A percentile compares a stretch with the other conserved stretches of the same genome.
Conservation (phyloP, 2,329 filamentous ascomycete species). For the Penicillium corylophilum region DNA sequence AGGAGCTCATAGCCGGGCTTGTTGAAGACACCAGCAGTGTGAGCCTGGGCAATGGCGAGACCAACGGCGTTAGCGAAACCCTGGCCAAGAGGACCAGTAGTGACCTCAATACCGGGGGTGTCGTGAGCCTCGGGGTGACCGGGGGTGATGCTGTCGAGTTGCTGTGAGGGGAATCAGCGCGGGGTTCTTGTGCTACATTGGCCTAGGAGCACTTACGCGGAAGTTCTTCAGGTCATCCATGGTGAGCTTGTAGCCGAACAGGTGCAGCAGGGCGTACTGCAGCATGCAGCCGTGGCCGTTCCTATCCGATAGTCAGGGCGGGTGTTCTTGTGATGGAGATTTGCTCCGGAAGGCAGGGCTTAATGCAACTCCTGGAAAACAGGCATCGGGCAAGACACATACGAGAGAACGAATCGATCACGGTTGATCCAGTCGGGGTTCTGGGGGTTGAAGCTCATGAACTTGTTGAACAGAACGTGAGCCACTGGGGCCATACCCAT, state of each 20-base stretch:
- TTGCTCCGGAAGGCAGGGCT: neutral
- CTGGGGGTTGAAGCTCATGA: slow-evolving; percentile 99
- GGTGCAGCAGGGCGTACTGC: slow-evolving; percentile 95
- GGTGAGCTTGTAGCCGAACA: slow-evolving; percentile 84
- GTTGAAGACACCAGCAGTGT: slow-evolving; percentile 91
- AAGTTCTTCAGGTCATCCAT: slow-evolving; percentile 94
- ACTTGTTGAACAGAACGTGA: slow-evolving; percentile 97
- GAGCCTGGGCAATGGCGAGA: slow-evolving; percentile 93
- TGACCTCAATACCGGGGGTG: slow-evolving; percentile 95
- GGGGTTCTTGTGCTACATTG: neutral
- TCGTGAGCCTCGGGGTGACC: slow-evolving; percentile 97
- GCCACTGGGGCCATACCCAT: slow-evolving; percentile 95
- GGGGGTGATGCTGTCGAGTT: slow-evolving; percentile 79
- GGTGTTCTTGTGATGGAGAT: neutral
- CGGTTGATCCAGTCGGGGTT: slow-evolving; percentile 97
- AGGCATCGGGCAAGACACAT: slow-evolving; percentile 49
- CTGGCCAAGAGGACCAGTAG: slow-evolving; percentile 95
- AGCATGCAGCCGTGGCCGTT: slow-evolving; percentile 99
- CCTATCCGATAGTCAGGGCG: slow-evolving; percentile 48
- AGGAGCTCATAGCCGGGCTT: slow-evolving; percentile 88
- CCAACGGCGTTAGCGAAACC: slow-evolving; percentile 97
- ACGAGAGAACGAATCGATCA: slow-evolving; percentile 99
- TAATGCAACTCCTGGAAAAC: neutral
- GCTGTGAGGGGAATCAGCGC: slow-evolving; percentile 40
- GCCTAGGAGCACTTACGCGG: slow-evolving; percentile 66